Conservation (phyloP, 371 early-diverging fungal genomes). For the Haplosporangium sp. region DNA sequence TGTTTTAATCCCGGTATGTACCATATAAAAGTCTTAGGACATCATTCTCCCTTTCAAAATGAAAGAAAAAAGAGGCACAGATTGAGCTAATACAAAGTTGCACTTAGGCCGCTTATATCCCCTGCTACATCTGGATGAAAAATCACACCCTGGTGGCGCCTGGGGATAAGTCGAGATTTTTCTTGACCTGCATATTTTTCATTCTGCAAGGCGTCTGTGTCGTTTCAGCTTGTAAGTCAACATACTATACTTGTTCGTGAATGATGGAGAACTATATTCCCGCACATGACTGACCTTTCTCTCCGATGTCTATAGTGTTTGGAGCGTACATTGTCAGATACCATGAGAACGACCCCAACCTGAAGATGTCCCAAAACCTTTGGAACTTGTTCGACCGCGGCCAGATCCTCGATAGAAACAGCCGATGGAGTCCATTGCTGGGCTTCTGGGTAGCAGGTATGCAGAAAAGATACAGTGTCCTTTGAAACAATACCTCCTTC, state of each 20-base stretch:
- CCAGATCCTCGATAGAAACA: slow-evolving; percentile 30
- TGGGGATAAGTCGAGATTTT: slow-evolving; percentile 33
- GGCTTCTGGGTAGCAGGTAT: slow-evolving; percentile 54
- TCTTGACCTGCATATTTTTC: slow-evolving; percentile 23
- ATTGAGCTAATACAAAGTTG: no score
- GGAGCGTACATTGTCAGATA: slow-evolving; percentile 28
- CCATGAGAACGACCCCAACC: slow-evolving; percentile 16
- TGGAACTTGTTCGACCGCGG: slow-evolving; percentile 28
- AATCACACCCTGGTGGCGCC: slow-evolving; percentile 17
- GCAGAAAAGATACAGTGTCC: not conserved
- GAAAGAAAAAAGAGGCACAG: no score
- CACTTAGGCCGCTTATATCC: slow-evolving; percentile 42
- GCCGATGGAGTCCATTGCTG: slow-evolving; percentile 45
- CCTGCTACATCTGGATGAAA: slow-evolving; percentile 46
- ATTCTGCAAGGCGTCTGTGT: slow-evolving; percentile 33
- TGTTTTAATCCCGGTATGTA: slow-evolving; percentile 38
- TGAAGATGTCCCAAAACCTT: slow-evolving; percentile 12
- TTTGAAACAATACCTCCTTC: no score
- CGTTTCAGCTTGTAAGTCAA: slow-evolving; percentile 16
- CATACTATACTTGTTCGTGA: not conserved
- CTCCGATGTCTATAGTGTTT: slow-evolving; percentile 19
- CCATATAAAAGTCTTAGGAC: not conserved
- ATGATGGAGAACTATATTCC: not conserved
- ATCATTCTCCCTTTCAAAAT: no score
- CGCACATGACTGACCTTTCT: not conserved